Evolutionary conservation across 1,284 basidiomycete species (phyloP).

Genomic region (Ceraceosorus bombacis): DNA sequence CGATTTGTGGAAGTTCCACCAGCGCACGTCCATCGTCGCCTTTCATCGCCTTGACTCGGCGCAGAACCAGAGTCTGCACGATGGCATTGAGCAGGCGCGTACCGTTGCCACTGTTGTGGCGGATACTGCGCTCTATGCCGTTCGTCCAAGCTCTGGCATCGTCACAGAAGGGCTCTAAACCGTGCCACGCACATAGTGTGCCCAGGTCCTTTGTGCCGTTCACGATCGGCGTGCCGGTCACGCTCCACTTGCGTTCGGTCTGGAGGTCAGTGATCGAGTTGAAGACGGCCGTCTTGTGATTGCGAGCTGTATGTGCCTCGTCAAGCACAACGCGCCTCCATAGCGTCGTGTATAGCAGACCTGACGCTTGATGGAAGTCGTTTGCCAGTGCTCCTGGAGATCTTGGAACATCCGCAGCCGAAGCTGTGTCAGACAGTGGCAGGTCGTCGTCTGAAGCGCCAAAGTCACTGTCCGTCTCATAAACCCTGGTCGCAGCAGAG

Average conservation of each 20-base stretch:
- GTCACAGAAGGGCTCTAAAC: conserved; percentile 64
- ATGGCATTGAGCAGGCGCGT: conserved; percentile 56
- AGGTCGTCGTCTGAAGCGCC: conserved; percentile 2
- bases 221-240: conserved; percentile 81
- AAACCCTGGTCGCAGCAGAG: conserved; percentile 50
- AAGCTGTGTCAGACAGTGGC: too few species aligned
- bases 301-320: conserved; percentile 78
- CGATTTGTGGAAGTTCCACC: conserved; percentile 8
- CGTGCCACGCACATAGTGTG: conserved; percentile 70
- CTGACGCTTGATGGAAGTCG: neutral
- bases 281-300: conserved; percentile 74
- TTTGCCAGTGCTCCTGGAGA: too few species aligned
- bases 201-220: conserved; percentile 78
- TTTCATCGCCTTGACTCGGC: conserved; percentile 77
- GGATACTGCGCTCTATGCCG: conserved; percentile 60
- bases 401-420: too few species aligned
- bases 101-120: conserved; percentile 9
- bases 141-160: conserved; percentile 55
- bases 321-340: conserved; percentile 86
- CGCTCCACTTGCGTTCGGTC: conserved; percentile 56
- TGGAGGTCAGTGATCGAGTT: conserved; percentile 61
- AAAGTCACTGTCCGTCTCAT: conserved; percentile 1
- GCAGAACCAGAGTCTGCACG: conserved; percentile 73
- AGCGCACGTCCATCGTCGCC: conserved; percentile 10
- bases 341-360: conserved; percentile 1